phyloP scores from a whole-genome alignment of 495 filamentous ascomycete genomes.

The Aspergillus diversus region DNA sequence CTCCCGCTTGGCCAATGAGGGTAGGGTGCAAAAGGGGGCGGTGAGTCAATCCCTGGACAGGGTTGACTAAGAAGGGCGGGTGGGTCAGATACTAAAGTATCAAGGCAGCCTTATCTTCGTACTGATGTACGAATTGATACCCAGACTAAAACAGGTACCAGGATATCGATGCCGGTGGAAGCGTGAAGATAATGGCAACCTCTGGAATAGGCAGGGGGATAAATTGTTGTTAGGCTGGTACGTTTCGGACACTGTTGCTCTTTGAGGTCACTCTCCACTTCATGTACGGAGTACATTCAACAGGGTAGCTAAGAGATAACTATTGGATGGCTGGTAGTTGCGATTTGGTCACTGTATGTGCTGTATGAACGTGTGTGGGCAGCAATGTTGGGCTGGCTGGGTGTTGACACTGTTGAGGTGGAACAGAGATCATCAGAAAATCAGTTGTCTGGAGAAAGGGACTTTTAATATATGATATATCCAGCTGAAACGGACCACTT shows the following conservation, averaged over 20 bases:
- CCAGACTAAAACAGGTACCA: background rate
- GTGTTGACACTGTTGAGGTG: conserved; percentile 5
- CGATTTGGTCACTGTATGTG: conserved; percentile 2
- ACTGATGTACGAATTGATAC: background rate
- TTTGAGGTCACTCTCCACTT: background rate
- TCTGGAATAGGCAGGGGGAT: conserved; percentile 2
- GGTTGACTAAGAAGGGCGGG: conserved; percentile 13
- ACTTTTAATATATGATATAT: conserved; percentile 24
- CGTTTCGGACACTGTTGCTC: background rate
- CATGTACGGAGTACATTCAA: conserved; percentile 2
- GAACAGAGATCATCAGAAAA: conserved; percentile 16
- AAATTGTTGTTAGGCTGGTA: conserved; percentile 3
- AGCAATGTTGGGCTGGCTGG: conserved; percentile 7
- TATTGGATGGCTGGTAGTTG: conserved; percentile 8
- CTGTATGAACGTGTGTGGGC: background rate
- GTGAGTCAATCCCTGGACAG: conserved; percentile 26
- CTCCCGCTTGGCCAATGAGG: conserved; percentile 31
- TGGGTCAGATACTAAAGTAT: conserved; percentile 3
- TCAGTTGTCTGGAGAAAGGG: conserved; percentile 11
- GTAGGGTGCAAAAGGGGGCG: conserved; percentile 25
- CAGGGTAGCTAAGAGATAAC: background rate
- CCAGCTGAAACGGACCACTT: conserved; percentile 14
- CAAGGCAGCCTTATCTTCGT: conserved; percentile 16
- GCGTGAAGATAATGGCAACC: background rate
- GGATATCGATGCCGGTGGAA: background rate